phyloP scores from a whole-genome alignment of 2,329 filamentous ascomycete species.

The Aspergillus pseudoterreus region DNA sequence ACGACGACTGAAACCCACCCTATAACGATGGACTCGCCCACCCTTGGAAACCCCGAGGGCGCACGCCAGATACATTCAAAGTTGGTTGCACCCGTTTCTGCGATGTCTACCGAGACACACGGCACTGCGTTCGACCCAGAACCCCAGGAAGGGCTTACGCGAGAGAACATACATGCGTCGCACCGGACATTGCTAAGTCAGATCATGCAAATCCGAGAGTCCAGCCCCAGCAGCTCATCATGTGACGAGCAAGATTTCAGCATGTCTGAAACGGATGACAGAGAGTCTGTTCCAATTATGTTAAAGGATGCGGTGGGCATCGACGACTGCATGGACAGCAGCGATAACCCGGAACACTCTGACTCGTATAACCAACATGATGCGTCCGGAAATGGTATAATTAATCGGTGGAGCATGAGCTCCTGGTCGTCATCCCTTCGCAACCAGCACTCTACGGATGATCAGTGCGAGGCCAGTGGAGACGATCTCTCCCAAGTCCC shows the following conservation, averaged over 20 bases:
- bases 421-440: constrained; percentile 43
- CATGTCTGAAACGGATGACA: constrained; percentile 48
- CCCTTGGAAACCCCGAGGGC: constrained; percentile 32
- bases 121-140: constrained; percentile 63
- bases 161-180: constrained; percentile 26
- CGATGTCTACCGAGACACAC: constrained; percentile 63
- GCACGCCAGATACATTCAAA: constrained; percentile 8
- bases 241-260: constrained; percentile 36
- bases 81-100: constrained; percentile 25
- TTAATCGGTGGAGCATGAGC: constrained; percentile 42
- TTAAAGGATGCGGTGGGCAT: constrained; percentile 45
- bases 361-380: constrained; percentile 19
- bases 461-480: constrained; percentile 33
- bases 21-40: constrained; percentile 42
- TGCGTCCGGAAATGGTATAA: constrained; percentile 18
- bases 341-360: constrained; percentile 27
- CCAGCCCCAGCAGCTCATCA: constrained; percentile 40
- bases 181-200: constrained; percentile 46
- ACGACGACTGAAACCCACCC: constrained; percentile 10
- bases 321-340: constrained; percentile 29
- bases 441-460: constrained; percentile 33
- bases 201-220: constrained; percentile 48
- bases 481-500: constrained; percentile 32
- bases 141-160: constrained; percentile 58
- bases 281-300: constrained; percentile 56